Base-by-base conservation (phyloP, 805 yeast genomes). In the Metschnikowia anglica region DNA sequence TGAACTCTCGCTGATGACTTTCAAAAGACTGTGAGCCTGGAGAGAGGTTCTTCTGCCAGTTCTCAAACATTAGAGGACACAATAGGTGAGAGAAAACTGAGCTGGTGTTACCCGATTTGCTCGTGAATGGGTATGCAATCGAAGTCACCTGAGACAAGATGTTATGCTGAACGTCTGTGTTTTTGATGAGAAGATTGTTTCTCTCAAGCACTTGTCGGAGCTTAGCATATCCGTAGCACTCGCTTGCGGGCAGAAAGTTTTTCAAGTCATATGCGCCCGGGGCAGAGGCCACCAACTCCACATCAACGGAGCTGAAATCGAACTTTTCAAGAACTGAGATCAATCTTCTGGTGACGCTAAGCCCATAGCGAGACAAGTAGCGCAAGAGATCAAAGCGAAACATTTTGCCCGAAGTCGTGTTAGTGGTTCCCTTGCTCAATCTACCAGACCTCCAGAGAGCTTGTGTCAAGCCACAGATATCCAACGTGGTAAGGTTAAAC, bases 381-480 rank as follows among this genome's bases (percentile, higher is more conserved):
- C 55, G 48, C 0, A 64, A 19, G 4, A 83, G 58, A 48, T 74
- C 77, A 3, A 37, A 52, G 46, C 77, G 68, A 57, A 83, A 83
- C n/a, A 49, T 19, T 4, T 13, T 44, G 5, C 48, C 41, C 7
- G 11, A 11, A 5, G 16, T 13, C 1, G 49, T 26, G 1, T n/a
- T 35, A 4, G 53, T 52, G 5, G 19, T 23, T 0, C 58, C 55
- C 16, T 36, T 47, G 2, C 34, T 34, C 18, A 72, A 42, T 18
- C 59, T 54, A 1, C 85, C 87, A 6, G 85, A 75, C 25, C 71
- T 60, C 89, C 89, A 83, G 24, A 76, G 63, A 70, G 81, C 80
- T 54, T 83, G 88, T 5, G 85, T 82, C 43, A 83, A 78, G 1
- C 72, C 70, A 4, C 65, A 63, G 38, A 79, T 73, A 58, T 84